Evolutionary conservation across 345 rosid species (phyloP), one percentile per base, ranked within the genome.

Genomic region (Adansonia digitata): DNA sequence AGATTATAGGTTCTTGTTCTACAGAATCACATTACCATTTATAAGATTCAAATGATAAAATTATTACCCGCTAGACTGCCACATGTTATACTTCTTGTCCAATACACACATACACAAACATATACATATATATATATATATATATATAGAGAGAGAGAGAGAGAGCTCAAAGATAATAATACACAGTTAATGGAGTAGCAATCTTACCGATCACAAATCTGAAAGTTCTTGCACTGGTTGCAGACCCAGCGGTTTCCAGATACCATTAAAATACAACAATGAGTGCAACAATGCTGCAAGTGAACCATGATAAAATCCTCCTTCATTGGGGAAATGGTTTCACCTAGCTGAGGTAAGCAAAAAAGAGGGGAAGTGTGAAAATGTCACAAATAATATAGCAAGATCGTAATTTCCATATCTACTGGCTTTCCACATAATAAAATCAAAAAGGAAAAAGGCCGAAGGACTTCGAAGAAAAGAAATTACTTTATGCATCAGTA

Each of bases 301-400:
- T 96, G 99, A 70, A 96, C 99, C 98, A 96, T 93, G 79, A 96
- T 96, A 84, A 96, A 96, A 78, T 96, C 99, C 81, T 96, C 99
- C 90, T 93, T 96, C 98, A 93, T 93, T 1, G 99, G 98, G 79
- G 85, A 81, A 77, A 96, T 96, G 69, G 94, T 92, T 88, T 96
- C 99, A 56, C 99, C 99, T 83, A 96, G 98, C 99, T 96, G 90
- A 17, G n/a, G n/a, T n/a, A n/a, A 80, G 55, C 48, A 40, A 73
- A 82, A 67, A 60, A 42, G 27, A 26, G 34, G 45, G 17, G 17
- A 13, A 69, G 49, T 2, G 35, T 9, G 31, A 20, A 60, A 22
- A 34, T 20, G n/a, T 15, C 72, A 29, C 60, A 1, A 31, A 8
- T 76, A 45, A n/a, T 14, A 59, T 42, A 48, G 24, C 59, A 68